A percentile compares a stretch with the other conserved stretches of the same genome.
These are phyloP conservation scores for Ormosia semicastrata DNA, from an alignment of 306 rosid genomes.

Conservation along the genomic window DNA sequence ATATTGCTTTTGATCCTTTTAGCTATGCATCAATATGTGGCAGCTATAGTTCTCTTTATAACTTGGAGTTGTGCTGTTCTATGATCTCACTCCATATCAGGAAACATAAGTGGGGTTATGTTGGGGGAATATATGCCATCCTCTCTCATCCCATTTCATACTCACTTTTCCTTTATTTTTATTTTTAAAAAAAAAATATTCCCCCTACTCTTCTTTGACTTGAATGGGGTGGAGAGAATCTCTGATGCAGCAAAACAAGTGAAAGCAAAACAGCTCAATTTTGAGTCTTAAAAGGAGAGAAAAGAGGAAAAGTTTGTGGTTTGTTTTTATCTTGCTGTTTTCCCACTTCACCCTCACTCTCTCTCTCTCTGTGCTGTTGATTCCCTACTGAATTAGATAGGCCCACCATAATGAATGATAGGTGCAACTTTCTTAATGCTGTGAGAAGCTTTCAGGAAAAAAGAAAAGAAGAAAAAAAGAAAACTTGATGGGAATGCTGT, in stretches of 20 bases:
- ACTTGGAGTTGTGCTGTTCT: constrained; percentile 54
- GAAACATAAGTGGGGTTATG: constrained; percentile 93
- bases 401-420: constrained; percentile 69
- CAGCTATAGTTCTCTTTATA: constrained; percentile 57
- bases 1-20: constrained; percentile 34
- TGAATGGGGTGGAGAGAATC: constrained; percentile 86
- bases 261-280: constrained; percentile 66
- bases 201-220: constrained; percentile 67
- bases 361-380: constrained; percentile 42
- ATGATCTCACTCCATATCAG: constrained; percentile 94
- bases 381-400: constrained; percentile 60
- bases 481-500: constrained; percentile 35
- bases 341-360: constrained; percentile 45
- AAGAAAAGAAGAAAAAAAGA: not conserved
- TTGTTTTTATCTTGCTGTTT: constrained; percentile 91
- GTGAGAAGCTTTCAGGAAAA: constrained; percentile 38
- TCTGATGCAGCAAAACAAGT: constrained; percentile 64
- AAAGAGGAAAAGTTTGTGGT: constrained; percentile 84
- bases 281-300: constrained; percentile 90
- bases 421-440: constrained; percentile 57
- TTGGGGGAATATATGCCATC: constrained; percentile 95
- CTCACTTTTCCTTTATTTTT: constrained; percentile 41
- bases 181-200: not conserved
- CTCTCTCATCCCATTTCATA: constrained; percentile 54
- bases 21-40: constrained; percentile 44